phyloP scores from a whole-genome alignment of 129 eudicot genomes.

The Scalesia atractyloides region DNA sequence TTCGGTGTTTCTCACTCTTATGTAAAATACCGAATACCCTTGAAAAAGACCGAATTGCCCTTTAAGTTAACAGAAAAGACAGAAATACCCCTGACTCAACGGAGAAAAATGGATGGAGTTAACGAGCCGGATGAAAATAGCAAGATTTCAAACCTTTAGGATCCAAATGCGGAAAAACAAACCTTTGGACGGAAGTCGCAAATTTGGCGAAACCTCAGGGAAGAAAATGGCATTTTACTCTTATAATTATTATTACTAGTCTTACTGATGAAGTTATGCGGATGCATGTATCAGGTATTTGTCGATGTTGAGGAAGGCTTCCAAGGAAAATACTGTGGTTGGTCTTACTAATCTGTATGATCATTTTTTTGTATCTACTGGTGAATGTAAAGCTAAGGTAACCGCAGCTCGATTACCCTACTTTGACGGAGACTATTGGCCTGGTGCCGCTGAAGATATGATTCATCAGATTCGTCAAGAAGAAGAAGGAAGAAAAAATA shows the following conservation, averaged over 20 bases:
- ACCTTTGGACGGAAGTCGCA: no score
- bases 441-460: conserved; percentile 98
- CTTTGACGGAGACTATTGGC: conserved; percentile 98
- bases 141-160: no score
- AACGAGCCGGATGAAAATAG: no score
- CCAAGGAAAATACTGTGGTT: conserved; percentile 74
- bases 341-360: conserved; percentile 80
- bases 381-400: conserved; percentile 92
- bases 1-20: no score
- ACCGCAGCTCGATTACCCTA: conserved; percentile 95
- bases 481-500: conserved; percentile 73
- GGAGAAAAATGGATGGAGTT: no score
- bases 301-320: conserved; percentile 87
- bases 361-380: conserved; percentile 73
- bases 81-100: no score
- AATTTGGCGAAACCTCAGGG: no score
- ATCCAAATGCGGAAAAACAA: no score
- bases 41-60: no score
- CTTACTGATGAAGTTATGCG: conserved; percentile 13
- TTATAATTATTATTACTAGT: not conserved
- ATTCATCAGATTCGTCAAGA: conserved; percentile 78
- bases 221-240: not conserved
- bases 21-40: no score
- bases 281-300: conserved; percentile 59
- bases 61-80: no score